phyloP scores from a whole-genome alignment of 2,329 filamentous ascomycete species.

The Erysiphe pulchra region DNA sequence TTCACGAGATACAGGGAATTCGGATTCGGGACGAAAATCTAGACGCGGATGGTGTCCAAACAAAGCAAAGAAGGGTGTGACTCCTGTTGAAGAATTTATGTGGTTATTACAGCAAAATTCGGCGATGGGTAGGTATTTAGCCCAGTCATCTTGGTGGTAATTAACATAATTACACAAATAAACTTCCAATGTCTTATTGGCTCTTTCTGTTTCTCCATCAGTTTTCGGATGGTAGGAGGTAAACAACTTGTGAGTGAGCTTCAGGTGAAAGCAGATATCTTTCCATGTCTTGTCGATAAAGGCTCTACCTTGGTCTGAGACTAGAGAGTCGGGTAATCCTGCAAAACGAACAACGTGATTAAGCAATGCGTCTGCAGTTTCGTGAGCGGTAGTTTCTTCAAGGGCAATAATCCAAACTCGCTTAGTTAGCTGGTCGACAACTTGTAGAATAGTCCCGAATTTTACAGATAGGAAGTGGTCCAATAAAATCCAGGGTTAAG shows the following conservation, averaged over 20 bases:
- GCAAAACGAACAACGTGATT: conserved; percentile 6
- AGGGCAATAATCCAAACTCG: not conserved
- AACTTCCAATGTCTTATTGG: not conserved
- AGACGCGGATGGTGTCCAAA: not conserved
- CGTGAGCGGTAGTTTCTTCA: not conserved
- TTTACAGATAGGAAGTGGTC: not conserved
- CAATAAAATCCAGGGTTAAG: not conserved
- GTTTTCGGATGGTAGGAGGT: not conserved
- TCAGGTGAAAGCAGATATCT: not conserved
- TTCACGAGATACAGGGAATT: fast-evolving
- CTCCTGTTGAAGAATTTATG: not conserved
- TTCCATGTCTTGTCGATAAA: not conserved
- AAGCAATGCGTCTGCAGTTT: conserved; percentile 3
- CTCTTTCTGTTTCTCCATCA: not conserved
- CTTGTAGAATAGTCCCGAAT: not conserved
- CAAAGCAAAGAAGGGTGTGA: not conserved
- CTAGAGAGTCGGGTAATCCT: not conserved
- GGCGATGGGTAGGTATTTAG: not conserved
- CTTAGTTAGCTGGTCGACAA: not conserved
- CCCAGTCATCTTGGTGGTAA: not conserved
- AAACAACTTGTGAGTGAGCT: not conserved
- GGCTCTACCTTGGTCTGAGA: not conserved
- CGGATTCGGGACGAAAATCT: not conserved
- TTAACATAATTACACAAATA: not conserved
- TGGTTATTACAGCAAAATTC: not conserved